Evolutionary conservation across 306 rosid species (phyloP).

Genomic region (Dryas alaskensis): DNA sequence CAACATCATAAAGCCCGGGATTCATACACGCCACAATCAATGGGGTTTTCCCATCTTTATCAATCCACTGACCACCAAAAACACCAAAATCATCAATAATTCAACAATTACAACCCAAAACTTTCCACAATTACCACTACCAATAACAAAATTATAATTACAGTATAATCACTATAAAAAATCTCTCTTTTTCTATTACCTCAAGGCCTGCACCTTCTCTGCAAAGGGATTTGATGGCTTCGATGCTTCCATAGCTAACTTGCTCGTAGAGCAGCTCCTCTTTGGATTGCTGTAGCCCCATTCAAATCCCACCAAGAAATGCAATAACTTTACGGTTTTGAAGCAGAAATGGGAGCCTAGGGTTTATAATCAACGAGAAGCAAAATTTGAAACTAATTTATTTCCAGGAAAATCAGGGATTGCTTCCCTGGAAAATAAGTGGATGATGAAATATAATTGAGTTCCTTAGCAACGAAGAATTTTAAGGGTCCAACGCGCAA

Average conservation of each 20-base stretch:
- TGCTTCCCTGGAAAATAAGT: background rate
- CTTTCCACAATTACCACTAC: background rate
- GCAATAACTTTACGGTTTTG: background rate
- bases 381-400: background rate
- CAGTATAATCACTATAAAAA: background rate
- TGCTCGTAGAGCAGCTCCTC: conserved; percentile 76
- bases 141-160: background rate
- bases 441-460: background rate
- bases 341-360: background rate
- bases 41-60: conserved; percentile 77
- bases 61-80: conserved; percentile 55
- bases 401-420: background rate
- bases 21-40: conserved; percentile 87
- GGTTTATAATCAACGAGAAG: background rate
- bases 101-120: conserved; percentile 14
- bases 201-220: conserved; percentile 88
- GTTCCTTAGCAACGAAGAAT: conserved; percentile 14
- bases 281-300: conserved; percentile 93
- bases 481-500: background rate
- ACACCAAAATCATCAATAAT: conserved; percentile 23
- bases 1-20: conserved; percentile 58
- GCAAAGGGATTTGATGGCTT: conserved; percentile 71
- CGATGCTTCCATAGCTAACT: conserved; percentile 67
- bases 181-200: conserved; percentile 37
- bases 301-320: conserved; percentile 21